These are phyloP conservation scores for Beauveria scarabaeidicola DNA, from an alignment of 2,329 filamentous ascomycete genomes.

Conservation along the genomic window DNA sequence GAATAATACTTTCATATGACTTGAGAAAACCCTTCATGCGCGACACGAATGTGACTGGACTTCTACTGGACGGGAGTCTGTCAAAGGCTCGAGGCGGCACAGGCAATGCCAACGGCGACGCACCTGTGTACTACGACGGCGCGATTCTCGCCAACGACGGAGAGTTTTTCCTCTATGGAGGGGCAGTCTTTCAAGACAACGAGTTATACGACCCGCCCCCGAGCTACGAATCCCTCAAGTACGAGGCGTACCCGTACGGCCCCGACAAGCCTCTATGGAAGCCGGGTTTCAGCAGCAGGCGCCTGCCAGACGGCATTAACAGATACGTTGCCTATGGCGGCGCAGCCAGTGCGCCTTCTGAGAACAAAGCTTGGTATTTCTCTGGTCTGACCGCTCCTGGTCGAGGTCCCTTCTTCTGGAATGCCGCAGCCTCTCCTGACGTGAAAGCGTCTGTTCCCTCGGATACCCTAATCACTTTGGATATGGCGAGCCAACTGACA, in stretches of 20 bases:
- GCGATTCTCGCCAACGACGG: slow-evolving; percentile 56
- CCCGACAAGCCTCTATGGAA: slow-evolving; percentile 32
- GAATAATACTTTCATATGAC: slow-evolving; percentile 49
- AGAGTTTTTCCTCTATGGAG: slow-evolving; percentile 58
- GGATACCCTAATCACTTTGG: slow-evolving; percentile 49
- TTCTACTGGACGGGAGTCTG: slow-evolving; percentile 36
- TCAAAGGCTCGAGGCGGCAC: slow-evolving; percentile 38
- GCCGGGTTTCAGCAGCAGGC: slow-evolving; percentile 32
- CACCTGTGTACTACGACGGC: slow-evolving; percentile 53
- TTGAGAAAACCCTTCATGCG: slow-evolving; percentile 48
- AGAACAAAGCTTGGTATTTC: slow-evolving; percentile 66
- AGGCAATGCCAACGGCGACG: slow-evolving; percentile 43
- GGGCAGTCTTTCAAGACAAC: slow-evolving; percentile 32
- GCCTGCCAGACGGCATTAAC: slow-evolving; percentile 40
- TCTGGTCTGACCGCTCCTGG: slow-evolving; percentile 48
- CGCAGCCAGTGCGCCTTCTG: slow-evolving; percentile 55
- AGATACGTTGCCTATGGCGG: slow-evolving; percentile 58
- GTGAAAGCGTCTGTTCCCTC: slow-evolving; percentile 38
- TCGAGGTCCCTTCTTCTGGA: slow-evolving; percentile 40
- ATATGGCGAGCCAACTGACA: slow-evolving; percentile 43
- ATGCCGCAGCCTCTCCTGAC: slow-evolving; percentile 23
- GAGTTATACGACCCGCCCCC: slow-evolving; percentile 29
- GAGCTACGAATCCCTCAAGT: slow-evolving; percentile 38
- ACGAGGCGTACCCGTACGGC: slow-evolving; percentile 46
- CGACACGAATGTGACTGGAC: slow-evolving; percentile 39